A percentile compares a stretch with the other conserved stretches of the same genome.
Conservation (phyloP, 2,329 filamentous ascomycete genomes). For the Colletotrichum sp. region DNA sequence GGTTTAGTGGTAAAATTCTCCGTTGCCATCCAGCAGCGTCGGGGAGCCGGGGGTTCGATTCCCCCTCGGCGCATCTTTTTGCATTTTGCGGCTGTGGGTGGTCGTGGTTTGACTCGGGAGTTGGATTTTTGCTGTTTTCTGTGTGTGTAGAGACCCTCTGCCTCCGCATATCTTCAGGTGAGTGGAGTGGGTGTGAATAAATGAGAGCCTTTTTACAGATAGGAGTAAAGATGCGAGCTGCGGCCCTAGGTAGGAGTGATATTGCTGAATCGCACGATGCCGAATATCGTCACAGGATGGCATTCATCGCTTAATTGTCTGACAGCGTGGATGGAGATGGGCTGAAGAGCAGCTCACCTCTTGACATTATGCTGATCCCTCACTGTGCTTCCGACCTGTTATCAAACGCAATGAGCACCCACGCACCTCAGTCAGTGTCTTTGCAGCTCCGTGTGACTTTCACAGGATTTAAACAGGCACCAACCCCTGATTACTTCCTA, state of each 20-base stretch:
- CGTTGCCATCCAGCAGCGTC: conserved; percentile 18
- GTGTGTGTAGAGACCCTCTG: neutral
- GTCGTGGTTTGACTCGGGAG: rapidly evolving
- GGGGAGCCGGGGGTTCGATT: conserved; percentile 21
- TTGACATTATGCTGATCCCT: neutral
- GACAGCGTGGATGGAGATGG: neutral
- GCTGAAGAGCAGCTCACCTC: neutral
- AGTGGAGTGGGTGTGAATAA: neutral
- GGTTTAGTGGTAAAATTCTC: conserved; percentile 23
- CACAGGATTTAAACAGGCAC: neutral
- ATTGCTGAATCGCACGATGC: neutral
- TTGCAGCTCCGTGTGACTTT: neutral
- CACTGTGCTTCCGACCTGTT: neutral
- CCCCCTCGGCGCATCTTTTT: conserved; percentile 13
- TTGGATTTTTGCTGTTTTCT: neutral
- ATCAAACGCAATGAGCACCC: neutral
- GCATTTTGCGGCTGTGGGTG: neutral
- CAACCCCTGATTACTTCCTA: rapidly evolving
- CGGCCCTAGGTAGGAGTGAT: rapidly evolving
- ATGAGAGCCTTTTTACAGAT: neutral
- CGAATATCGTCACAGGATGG: neutral
- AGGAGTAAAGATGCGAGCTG: neutral
- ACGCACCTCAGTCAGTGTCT: neutral
- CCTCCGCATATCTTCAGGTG: neutral
- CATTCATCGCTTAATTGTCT: neutral